A percentile compares a stretch with the other conserved stretches of the same genome.
These are phyloP conservation scores for Saccharomycopsis crataegensis DNA, from an alignment of 1,139 yeast genomes.

Conservation along the genomic window DNA sequence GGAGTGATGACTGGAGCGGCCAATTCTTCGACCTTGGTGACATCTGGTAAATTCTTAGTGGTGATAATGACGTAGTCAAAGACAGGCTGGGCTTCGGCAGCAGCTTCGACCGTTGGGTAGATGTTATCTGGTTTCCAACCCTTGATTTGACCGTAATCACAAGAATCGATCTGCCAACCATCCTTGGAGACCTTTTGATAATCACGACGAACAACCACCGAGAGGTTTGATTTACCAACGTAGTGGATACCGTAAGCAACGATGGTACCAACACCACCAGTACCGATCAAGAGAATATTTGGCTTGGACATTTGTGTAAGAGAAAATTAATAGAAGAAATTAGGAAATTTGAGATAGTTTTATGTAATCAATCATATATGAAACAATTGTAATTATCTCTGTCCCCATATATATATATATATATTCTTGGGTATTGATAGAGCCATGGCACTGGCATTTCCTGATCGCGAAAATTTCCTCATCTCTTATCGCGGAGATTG, in stretches of 20 bases:
- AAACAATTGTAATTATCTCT: not conserved
- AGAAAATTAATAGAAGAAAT: not conserved
- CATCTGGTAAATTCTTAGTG: conserved; percentile 49
- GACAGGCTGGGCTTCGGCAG: conserved; percentile 22
- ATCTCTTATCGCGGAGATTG: too few relatives aligned
- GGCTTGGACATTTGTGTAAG: not conserved
- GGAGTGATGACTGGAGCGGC: conserved; percentile 39
- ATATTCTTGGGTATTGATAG: not conserved
- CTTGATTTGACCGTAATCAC: conserved; percentile 41
- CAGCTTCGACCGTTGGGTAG: conserved; percentile 36
- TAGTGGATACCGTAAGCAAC: conserved; percentile 44
- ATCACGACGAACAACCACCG: conserved; percentile 47
- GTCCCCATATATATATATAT: not conserved
- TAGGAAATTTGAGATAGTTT: too few relatives aligned
- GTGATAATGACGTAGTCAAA: conserved; percentile 45
- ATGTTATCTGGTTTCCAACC: conserved; percentile 46
- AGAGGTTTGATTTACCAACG: conserved; percentile 34
- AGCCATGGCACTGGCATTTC: too few relatives aligned
- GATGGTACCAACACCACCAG: conserved; percentile 55
- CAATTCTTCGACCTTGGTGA: conserved; percentile 37
- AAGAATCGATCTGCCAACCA: conserved; percentile 44
- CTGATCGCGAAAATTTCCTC: too few relatives aligned
- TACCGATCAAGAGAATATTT: conserved; percentile 34
- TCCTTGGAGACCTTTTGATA: conserved; percentile 34
- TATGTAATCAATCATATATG: not conserved